Evolutionary conservation across 2,329 filamentous ascomycete species (phyloP).

Genomic region (Talaromyces sp.): DNA sequence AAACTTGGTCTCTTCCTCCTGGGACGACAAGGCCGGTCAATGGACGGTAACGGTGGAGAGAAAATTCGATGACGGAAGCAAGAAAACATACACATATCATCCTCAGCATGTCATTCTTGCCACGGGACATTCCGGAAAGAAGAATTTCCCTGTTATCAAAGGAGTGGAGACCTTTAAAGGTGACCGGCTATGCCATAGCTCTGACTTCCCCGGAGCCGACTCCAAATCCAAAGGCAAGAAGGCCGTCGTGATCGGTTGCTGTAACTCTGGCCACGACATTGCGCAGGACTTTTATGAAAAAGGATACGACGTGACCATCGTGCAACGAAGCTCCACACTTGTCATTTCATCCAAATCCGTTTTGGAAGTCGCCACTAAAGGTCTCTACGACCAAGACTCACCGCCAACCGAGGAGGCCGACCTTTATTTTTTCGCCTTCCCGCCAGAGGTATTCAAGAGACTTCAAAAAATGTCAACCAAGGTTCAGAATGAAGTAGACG

Average conservation of each 20-base stretch:
- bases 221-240: conserved; percentile 49
- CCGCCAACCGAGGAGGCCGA: conserved; percentile 64
- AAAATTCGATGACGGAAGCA: conserved; percentile 30
- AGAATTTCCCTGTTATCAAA: conserved; percentile 46
- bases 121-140: conserved; percentile 64
- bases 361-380: conserved; percentile 49
- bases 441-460: conserved; percentile 56
- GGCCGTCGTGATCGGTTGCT: conserved; percentile 61
- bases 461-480: conserved; percentile 46
- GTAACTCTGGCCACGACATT: conserved; percentile 66
- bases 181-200: conserved; percentile 55
- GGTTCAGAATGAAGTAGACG: conserved; percentile 28
- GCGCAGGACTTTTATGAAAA: conserved; percentile 63
- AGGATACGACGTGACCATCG: conserved; percentile 63
- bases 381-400: conserved; percentile 42
- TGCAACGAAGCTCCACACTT: conserved; percentile 62
- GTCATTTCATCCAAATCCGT: conserved; percentile 56
- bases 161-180: conserved; percentile 54
- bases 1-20: conserved; percentile 43
- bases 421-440: conserved; percentile 52
- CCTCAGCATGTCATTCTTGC: conserved; percentile 62
- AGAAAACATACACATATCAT: conserved; percentile 50
- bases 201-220: conserved; percentile 52
- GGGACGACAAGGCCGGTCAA: conserved; percentile 43
- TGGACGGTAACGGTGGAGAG: conserved; percentile 54